Evolutionary conservation across 306 rosid species (phyloP), one percentile per base, ranked within the genome.

Genomic region (Vigna unguiculata): DNA sequence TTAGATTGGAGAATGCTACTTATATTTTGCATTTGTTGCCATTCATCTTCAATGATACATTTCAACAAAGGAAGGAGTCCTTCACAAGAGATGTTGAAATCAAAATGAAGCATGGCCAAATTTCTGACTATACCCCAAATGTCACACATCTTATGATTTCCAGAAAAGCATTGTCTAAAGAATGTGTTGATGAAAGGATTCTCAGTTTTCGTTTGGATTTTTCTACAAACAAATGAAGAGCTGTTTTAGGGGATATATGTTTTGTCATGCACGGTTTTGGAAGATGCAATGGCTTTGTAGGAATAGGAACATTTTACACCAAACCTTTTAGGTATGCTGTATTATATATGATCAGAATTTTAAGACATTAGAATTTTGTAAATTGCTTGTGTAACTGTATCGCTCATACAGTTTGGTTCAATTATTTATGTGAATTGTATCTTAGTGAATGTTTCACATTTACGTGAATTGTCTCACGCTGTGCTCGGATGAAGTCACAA

Each of bases 311-410:
- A 43, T 79, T 71, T 61, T 76, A 22, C 49, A 41, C 46, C 60
- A 52, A 53, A 61, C 25, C 60, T 74, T 68, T 72, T 82, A 45
- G 54, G 72, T 84, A 62, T 87, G 80, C 8, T 75, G 80, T 82
- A 78, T 63, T 63, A 67, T 78, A 77, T 81, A 20, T 79, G 81
- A 62, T 65, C 47, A 66, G 75, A 28, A 54, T 69, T 77, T 79
- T 78, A 71, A 81, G 74, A 77, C 54, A 22, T 45, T 79, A 59
- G 75, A 68, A 72, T 38, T 80, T 79, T 86, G 86, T 88, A 80
- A 47, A 84, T 79, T 81, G 65, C 63, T 75, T 74, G 62, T 82
- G 64, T 76, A 82, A 46, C 51, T 78, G 62, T 43, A 51, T 24
- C 75, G 69, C 34, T 60, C 59, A 55, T 65, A 69, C 78, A 74